Percentiles rank a stretch among this genome's conserved stretches.
Conservation (phyloP, 257 asterid species). For the Solanum piurae region DNA sequence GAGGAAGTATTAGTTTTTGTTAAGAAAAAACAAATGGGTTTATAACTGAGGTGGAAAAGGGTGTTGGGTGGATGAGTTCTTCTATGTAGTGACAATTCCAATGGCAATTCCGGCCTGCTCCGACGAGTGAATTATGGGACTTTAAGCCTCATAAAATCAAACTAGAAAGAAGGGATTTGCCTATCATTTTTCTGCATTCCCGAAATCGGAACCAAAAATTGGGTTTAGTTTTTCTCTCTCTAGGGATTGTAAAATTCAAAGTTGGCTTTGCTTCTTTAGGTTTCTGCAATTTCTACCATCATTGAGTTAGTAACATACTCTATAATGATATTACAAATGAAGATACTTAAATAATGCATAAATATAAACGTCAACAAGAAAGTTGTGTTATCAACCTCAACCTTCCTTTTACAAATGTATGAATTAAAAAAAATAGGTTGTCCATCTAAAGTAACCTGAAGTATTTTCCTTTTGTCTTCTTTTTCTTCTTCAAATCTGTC, state of each 20-base stretch:
- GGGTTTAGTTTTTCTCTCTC: neutral
- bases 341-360: no score
- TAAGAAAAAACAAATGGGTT: neutral
- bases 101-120: neutral
- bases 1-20: neutral
- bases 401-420: no score
- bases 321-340: no score
- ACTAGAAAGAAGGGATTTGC: neutral
- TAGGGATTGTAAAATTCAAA: neutral
- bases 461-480: no score
- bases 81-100: neutral
- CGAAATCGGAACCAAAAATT: neutral
- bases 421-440: no score
- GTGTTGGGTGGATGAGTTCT: neutral
- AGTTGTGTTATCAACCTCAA: no score
- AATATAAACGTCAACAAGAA: no score
- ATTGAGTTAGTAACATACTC: no score
- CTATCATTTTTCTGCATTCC: conserved; percentile 22
- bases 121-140: neutral
- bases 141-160: neutral
- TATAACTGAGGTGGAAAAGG: neutral
- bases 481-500: no score
- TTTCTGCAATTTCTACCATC: neutral
- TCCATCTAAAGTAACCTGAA: no score
- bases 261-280: neutral